A percentile compares a stretch with the other conserved stretches of the same genome.
These are phyloP conservation scores for Trichoderma endophyticum DNA, from an alignment of 2,329 filamentous ascomycete genomes.

Conservation along the genomic window DNA sequence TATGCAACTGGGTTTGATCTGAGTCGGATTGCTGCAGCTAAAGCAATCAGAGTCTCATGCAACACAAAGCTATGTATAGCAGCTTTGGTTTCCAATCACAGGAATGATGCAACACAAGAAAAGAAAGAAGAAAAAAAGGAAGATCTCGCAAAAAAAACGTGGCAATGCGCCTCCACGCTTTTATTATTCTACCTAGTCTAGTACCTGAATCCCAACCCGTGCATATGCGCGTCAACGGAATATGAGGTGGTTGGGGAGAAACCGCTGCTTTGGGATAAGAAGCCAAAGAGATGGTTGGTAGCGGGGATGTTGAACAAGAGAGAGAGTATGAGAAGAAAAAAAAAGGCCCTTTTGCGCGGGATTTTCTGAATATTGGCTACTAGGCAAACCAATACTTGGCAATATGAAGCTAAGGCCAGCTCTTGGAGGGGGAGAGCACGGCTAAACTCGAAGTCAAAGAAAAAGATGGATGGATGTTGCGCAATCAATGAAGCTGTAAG, in stretches of 20 bases:
- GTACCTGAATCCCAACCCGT: not conserved
- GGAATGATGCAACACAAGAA: not conserved
- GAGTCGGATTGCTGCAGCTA: not conserved
- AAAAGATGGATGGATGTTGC: not conserved
- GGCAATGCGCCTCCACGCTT: constrained; percentile 4
- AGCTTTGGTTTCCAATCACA: not conserved
- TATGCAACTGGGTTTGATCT: not conserved
- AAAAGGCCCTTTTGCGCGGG: not conserved
- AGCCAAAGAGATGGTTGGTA: not conserved
- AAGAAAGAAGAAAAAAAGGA: not conserved
- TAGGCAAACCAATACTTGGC: not conserved
- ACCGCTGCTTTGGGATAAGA: not conserved
- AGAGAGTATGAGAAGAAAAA: not conserved
- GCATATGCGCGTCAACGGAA: not conserved
- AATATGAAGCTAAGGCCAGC: not conserved
- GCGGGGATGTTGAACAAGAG: not conserved
- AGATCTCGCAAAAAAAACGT: not conserved
- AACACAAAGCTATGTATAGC: not conserved
- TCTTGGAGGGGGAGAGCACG: not conserved
- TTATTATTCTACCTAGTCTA: not conserved
- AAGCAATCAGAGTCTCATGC: not conserved
- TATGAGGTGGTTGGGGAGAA: constrained; percentile 17
- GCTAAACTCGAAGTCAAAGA: not conserved
- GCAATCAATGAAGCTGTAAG: not conserved
- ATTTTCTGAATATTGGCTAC: not conserved